These are phyloP conservation scores for Podospora comata DNA, from an alignment of 495 filamentous ascomycete species.

Conservation along the genomic window DNA sequence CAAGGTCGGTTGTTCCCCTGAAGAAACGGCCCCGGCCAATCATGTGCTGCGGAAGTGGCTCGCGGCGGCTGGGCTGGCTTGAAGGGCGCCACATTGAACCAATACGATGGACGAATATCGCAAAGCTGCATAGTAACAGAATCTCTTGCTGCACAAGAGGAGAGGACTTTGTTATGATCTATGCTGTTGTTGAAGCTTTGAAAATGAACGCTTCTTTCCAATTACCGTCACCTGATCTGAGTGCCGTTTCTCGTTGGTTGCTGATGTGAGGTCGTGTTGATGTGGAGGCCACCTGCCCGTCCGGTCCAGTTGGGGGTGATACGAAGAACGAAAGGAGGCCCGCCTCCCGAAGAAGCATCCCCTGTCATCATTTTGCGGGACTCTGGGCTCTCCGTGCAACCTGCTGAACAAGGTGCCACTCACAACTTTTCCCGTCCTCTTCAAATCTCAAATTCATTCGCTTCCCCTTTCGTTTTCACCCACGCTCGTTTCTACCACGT, in stretches of 20 bases:
- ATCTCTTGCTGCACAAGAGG: neutral
- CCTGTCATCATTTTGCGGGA: neutral
- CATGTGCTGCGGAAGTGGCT: neutral
- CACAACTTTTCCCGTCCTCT: neutral
- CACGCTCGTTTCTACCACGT: slow-evolving; percentile 7
- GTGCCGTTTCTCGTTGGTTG: neutral
- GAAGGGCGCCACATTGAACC: slow-evolving; percentile 1
- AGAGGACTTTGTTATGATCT: neutral
- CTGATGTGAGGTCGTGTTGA: neutral
- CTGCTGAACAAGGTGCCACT: neutral
- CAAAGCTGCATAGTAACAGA: neutral
- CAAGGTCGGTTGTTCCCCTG: neutral
- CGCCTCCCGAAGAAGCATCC: neutral
- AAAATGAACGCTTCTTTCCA: neutral
- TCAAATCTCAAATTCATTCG: slow-evolving; percentile 20
- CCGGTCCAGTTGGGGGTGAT: neutral
- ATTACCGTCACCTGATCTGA: neutral
- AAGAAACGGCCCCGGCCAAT: slow-evolving; percentile 3
- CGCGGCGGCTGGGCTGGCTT: neutral
- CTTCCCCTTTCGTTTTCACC: slow-evolving; percentile 19
- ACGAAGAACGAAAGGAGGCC: neutral
- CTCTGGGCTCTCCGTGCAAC: neutral
- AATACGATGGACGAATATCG: neutral
- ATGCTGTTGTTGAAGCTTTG: neutral
- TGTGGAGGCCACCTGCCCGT: neutral